Evolutionary conservation across 805 yeast genomes (phyloP).

Genomic region (Clavispora asparagi): DNA sequence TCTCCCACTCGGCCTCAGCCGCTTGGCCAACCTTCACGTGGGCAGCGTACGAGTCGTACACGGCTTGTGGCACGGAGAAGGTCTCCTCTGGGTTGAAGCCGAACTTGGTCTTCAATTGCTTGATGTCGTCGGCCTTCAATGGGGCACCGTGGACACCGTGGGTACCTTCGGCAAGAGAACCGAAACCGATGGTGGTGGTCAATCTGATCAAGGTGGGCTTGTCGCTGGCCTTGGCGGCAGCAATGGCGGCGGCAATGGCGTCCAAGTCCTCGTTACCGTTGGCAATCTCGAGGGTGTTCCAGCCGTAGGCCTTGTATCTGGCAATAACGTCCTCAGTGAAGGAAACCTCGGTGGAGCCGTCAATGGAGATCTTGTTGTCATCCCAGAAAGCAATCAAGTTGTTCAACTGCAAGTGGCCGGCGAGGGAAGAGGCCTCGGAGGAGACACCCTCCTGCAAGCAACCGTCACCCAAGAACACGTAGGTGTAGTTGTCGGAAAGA

Average conservation of each 20-base stretch:
- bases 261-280: slow-evolving; percentile 78
- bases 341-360: slow-evolving; percentile 84
- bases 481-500: slow-evolving; percentile 66
- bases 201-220: slow-evolving; percentile 90
- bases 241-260: slow-evolving; percentile 70
- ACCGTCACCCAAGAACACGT: slow-evolving; percentile 89
- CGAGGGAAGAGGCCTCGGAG: slow-evolving; percentile 88
- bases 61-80: slow-evolving; percentile 80
- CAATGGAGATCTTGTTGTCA: slow-evolving; percentile 95
- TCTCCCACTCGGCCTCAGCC: slow-evolving; percentile 73
- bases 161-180: slow-evolving; percentile 80
- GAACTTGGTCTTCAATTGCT: slow-evolving; percentile 73
- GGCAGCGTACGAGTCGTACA: slow-evolving; percentile 60
- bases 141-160: slow-evolving; percentile 96
- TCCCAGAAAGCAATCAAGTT: slow-evolving; percentile 95
- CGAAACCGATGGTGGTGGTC: slow-evolving; percentile 90
- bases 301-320: slow-evolving; percentile 89
- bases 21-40: slow-evolving; percentile 59
- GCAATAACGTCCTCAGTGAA: slow-evolving; percentile 88
- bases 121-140: slow-evolving; percentile 86
- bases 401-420: slow-evolving; percentile 92
- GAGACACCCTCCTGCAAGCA: slow-evolving; percentile 98
- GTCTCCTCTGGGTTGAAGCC: slow-evolving; percentile 86
- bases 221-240: slow-evolving; percentile 68
- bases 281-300: slow-evolving; percentile 76